These are phyloP conservation scores for Physcia stellaris DNA, from an alignment of 495 filamentous ascomycete genomes.

Conservation along the genomic window DNA sequence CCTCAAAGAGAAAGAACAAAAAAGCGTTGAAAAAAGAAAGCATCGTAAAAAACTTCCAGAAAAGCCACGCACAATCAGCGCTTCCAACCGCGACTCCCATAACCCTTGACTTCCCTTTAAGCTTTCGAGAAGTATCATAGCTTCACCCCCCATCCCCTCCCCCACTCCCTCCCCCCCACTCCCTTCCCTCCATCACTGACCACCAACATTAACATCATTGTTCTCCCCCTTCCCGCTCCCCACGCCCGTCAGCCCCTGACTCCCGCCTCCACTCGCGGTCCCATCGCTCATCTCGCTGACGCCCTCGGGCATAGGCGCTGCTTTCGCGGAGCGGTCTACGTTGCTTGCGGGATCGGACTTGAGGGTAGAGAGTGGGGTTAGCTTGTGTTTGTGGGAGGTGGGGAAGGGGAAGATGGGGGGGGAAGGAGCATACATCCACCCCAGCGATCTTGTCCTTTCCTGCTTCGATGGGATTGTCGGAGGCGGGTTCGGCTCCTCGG, in stretches of 20 bases:
- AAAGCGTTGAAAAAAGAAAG: no score
- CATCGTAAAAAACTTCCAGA: no score
- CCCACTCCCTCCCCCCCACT: no score
- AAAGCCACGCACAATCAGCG: no score
- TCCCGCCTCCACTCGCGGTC: constrained; percentile 8
- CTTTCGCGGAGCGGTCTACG: constrained; percentile 28
- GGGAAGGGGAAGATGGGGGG: background rate
- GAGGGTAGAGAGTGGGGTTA: constrained; percentile 8
- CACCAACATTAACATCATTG: no score
- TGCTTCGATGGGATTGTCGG: constrained; percentile 36
- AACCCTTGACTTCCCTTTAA: no score
- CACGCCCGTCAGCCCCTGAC: constrained; percentile 13
- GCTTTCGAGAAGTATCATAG: no score
- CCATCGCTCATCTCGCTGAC: constrained; percentile 19
- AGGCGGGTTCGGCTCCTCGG: constrained; percentile 35
- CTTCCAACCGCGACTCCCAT: no score
- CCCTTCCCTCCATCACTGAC: no score
- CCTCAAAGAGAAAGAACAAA: no score
- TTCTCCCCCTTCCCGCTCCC: constrained; percentile 28
- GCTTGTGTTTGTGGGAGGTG: background rate
- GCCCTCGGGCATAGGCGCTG: constrained; percentile 29
- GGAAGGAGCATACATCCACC: constrained; percentile 6
- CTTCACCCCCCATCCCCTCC: no score
- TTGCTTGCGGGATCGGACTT: constrained; percentile 8
- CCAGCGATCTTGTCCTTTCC: constrained; percentile 24